phyloP scores from a whole-genome alignment of 1,284 basidiomycete species.

The Trichosporon coremiiforme region DNA sequence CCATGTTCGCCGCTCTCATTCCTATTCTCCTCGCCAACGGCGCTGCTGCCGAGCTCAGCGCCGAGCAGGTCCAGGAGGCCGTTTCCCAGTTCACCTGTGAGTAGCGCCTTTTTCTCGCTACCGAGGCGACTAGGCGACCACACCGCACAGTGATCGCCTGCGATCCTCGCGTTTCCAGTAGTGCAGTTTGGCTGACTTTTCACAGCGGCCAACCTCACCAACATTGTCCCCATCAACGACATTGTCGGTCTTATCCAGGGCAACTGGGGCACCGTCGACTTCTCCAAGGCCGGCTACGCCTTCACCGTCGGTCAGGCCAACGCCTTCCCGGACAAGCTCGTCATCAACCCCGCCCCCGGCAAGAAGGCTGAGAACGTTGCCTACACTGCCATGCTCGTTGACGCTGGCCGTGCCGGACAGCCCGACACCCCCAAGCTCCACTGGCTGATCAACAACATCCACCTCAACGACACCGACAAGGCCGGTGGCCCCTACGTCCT shows the following conservation, averaged over 20 bases:
- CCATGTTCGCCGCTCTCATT: slow-evolving; percentile 27
- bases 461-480: slow-evolving; percentile 60
- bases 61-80: slow-evolving; percentile 16
- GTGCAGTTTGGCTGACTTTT: neutral
- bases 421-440: slow-evolving; percentile 63
- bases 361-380: slow-evolving; percentile 14
- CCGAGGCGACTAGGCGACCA: neutral
- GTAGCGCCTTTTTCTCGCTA: neutral
- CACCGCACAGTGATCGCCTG: neutral
- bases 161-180: no score
- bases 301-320: slow-evolving; percentile 59
- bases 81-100: slow-evolving; percentile 7
- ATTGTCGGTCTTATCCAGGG: slow-evolving; percentile 29
- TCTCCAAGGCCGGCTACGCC: slow-evolving; percentile 22
- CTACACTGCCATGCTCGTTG: slow-evolving; percentile 71
- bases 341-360: slow-evolving; percentile 61
- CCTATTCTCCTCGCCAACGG: slow-evolving; percentile 23
- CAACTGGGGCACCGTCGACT: slow-evolving; percentile 22
- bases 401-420: slow-evolving; percentile 65
- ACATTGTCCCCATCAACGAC: slow-evolving; percentile 24
- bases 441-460: slow-evolving; percentile 73
- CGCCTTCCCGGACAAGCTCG: slow-evolving; percentile 92
- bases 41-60: slow-evolving; percentile 21
- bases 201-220: slow-evolving; percentile 18
- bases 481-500: slow-evolving; percentile 52